Evolutionary conservation across 495 filamentous ascomycete species (phyloP).

Genomic region (Geopyxis carbonaria): DNA sequence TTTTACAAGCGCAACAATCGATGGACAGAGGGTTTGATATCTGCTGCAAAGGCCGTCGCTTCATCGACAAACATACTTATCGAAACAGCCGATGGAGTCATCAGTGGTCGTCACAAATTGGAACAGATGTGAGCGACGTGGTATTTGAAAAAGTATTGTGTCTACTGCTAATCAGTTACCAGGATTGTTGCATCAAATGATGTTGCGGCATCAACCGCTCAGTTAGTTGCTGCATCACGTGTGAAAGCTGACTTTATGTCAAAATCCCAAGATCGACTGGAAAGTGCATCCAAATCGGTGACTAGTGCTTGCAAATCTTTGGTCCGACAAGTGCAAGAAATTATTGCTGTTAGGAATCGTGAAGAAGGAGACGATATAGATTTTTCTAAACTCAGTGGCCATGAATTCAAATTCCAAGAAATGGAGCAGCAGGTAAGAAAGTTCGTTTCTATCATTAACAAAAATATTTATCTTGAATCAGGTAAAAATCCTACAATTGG

Average conservation of each 20-base stretch:
- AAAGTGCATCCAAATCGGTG: slow-evolving; percentile 83
- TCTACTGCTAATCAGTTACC: slow-evolving; percentile 1
- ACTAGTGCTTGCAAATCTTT: slow-evolving; percentile 71
- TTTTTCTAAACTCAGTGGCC: slow-evolving; percentile 67
- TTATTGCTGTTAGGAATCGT: slow-evolving; percentile 69
- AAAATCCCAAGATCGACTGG: slow-evolving; percentile 80
- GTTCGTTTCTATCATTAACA: slow-evolving; percentile 5
- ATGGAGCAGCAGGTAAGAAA: slow-evolving; percentile 97
- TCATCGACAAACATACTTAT: slow-evolving; percentile 83
- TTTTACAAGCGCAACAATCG: slow-evolving; percentile 83
- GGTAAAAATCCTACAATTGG: slow-evolving; percentile 94
- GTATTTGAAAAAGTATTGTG: neutral
- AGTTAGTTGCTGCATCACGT: slow-evolving; percentile 84
- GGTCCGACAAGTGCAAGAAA: slow-evolving; percentile 82
- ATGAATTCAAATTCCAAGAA: slow-evolving; percentile 95
- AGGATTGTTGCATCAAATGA: slow-evolving; percentile 88
- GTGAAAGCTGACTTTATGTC: slow-evolving; percentile 98
- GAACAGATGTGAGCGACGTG: slow-evolving; percentile 52
- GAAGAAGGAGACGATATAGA: slow-evolving; percentile 72
- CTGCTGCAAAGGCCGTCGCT: slow-evolving; percentile 90
- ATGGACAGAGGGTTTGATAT: slow-evolving; percentile 96
- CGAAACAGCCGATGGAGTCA: slow-evolving; percentile 91
- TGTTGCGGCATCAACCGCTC: slow-evolving; percentile 85
- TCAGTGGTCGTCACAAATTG: slow-evolving; percentile 74
- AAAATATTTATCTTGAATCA: too few species aligned